Evolutionary conservation across 1,284 basidiomycete genomes (phyloP), one percentile per base, ranked within the genome.

Genomic region (Pseudozyma pruni): DNA sequence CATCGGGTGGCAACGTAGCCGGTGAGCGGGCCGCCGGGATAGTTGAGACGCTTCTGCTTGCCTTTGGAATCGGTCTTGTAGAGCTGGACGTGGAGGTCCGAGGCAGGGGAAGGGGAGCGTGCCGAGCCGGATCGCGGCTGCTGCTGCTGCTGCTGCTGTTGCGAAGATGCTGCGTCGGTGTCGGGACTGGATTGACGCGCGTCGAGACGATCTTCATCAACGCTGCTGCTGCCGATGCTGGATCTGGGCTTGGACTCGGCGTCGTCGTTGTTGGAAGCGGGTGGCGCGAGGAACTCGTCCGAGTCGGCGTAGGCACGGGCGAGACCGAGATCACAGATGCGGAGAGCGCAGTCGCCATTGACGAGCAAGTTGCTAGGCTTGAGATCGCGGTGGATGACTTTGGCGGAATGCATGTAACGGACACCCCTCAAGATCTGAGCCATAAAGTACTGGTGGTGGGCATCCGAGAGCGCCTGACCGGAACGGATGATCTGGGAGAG

Each of bases 341-440:
- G 63, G 9, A 82, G 73, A 1, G 71, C 66, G 50, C 80, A 82
- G 53, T 82, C 78, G 11, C 76, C 76, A 19, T 82, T 82, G 49
- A 82, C 80, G 17, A 82, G 71, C 13, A 82, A 59, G 37, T 82
- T 82, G 51, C 80, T 79, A 1, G 80, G 80, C 67, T 82, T 82
- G 42, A 82, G 59, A 54, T 82, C 80, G 16, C 80, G 72, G 46
- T 82, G 80, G 42, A 82, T 60, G 52, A 82, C 68, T 40, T 78
- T 75, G 33, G 79, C 76, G 4, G 69, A 44, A 43, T 82, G 80
- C 79, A 82, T 80, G 52, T 78, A 76, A 10, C 77, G 68, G 0
- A 79, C 67, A 5, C 76, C 80, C n/a, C 80, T 58, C 8, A 82
- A 52, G 40, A 82, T 70, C 62, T 82, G 80, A 6, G 77, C 79